A percentile compares a stretch with the other conserved stretches of the same genome.
phyloP scores from a whole-genome alignment of 176 grass and related monocot species.

The Eleusine coracana region DNA sequence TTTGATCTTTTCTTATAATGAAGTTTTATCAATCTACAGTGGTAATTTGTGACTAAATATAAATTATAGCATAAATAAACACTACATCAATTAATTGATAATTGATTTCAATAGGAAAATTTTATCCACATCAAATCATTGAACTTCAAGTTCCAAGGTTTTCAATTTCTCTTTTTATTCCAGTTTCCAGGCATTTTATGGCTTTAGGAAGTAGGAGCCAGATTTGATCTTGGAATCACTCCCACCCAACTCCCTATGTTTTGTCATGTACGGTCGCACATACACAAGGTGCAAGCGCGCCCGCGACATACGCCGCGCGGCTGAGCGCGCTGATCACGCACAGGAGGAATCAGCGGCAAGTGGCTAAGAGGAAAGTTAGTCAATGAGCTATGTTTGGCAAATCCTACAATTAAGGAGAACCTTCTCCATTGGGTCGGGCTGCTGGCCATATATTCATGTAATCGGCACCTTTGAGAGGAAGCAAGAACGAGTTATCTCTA shows the following conservation, averaged over 20 bases:
- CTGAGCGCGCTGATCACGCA: too few species aligned
- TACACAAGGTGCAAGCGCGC: too few species aligned
- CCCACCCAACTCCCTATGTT: not conserved
- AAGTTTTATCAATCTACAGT: not conserved
- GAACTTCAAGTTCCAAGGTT: not conserved
- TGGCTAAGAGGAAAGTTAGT: too few species aligned
- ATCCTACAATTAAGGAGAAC: too few species aligned
- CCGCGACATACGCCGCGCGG: too few species aligned
- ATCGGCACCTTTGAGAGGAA: too few species aligned
- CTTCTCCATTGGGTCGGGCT: too few species aligned
- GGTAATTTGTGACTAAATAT: not conserved
- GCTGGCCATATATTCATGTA: too few species aligned
- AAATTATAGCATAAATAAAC: not conserved
- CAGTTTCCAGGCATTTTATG: not conserved
- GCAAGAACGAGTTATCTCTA: too few species aligned
- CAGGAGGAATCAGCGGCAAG: too few species aligned
- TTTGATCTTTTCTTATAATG: constrained; percentile 12
- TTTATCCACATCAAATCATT: not conserved
- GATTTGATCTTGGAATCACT: not conserved
- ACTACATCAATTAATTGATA: not conserved
- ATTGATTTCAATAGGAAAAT: not conserved
- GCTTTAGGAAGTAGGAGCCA: not conserved
- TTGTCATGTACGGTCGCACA: too few species aligned
- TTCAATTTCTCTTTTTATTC: not conserved
- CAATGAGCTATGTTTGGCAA: too few species aligned